Percentiles rank a stretch among this genome's conserved stretches.
Evolutionary conservation across 129 eudicot genomes (phyloP).

Genomic region (Smallanthus sonchifolius): DNA sequence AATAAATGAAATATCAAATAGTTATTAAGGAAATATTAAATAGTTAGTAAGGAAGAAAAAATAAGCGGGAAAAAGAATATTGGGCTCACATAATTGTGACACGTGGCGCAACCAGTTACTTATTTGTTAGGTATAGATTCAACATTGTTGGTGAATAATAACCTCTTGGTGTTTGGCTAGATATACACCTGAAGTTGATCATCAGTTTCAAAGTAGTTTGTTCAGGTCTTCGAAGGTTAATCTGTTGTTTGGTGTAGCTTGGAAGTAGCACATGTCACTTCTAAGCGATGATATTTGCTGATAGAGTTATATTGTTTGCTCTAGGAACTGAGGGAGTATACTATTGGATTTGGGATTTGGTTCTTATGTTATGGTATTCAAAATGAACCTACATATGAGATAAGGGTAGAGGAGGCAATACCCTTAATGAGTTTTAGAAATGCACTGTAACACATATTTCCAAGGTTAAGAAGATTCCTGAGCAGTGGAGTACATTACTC

Average conservation of each 20-base stretch:
- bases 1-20: too few species aligned
- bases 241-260: conserved; percentile 5
- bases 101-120: too few species aligned
- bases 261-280: background rate
- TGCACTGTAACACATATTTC: background rate
- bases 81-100: too few species aligned
- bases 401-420: background rate
- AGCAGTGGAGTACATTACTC: background rate
- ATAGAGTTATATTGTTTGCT: background rate
- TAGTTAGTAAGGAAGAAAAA: too few species aligned
- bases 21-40: too few species aligned
- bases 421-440: background rate
- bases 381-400: background rate
- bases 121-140: too few species aligned
- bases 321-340: background rate
- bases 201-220: background rate
- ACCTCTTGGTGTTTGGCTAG: background rate
- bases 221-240: background rate
- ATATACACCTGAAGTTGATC: background rate
- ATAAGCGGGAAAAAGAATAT: too few species aligned
- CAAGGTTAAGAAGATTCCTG: background rate
- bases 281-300: background rate
- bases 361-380: background rate
- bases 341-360: background rate
- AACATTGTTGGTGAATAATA: background rate